A percentile compares a stretch with the other conserved stretches of the same genome.
These are phyloP conservation scores for Lachnellula subtilissima DNA, from an alignment of 2,329 filamentous ascomycete genomes.

Conservation along the genomic window DNA sequence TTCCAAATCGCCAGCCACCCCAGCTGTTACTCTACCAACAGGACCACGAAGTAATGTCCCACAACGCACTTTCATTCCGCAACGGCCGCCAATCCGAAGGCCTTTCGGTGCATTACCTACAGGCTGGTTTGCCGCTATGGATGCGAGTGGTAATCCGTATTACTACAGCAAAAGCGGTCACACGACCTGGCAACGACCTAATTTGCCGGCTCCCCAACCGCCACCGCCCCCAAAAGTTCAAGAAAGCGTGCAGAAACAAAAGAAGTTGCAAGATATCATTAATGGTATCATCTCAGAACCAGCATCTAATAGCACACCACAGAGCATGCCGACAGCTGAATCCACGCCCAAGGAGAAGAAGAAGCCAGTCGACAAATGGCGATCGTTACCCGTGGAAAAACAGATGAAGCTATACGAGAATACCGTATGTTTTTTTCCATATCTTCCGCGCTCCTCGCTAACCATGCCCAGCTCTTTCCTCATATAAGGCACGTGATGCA, in stretches of 20 bases:
- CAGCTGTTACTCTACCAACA: constrained; percentile 37
- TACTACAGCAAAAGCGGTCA: constrained; percentile 77
- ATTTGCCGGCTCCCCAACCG: constrained; percentile 59
- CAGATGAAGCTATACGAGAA: constrained; percentile 95
- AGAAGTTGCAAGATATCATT: constrained; percentile 77
- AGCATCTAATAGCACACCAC: constrained; percentile 45
- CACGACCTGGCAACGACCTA: constrained; percentile 79
- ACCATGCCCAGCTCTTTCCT: constrained; percentile 62
- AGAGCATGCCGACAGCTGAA: constrained; percentile 55
- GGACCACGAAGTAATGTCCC: constrained; percentile 42
- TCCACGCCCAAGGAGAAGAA: constrained; percentile 51
- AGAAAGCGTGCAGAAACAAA: constrained; percentile 47
- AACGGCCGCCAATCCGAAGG: constrained; percentile 23
- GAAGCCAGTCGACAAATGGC: constrained; percentile 67
- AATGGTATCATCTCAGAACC: constrained; percentile 64
- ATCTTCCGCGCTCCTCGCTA: constrained; percentile 8
- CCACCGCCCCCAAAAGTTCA: constrained; percentile 49
- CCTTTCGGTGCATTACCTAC: constrained; percentile 51
- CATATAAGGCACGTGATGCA: constrained; percentile 81
- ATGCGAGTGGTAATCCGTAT: constrained; percentile 68
- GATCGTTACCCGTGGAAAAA: constrained; percentile 68
- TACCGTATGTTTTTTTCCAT: constrained; percentile 58
- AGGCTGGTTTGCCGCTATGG: constrained; percentile 81
- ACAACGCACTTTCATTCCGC: constrained; percentile 50
- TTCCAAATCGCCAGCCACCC: constrained; percentile 29